Evolutionary conservation across 2,329 filamentous ascomycete species (phyloP).

Genomic region (Akanthomyces uredinophilus): DNA sequence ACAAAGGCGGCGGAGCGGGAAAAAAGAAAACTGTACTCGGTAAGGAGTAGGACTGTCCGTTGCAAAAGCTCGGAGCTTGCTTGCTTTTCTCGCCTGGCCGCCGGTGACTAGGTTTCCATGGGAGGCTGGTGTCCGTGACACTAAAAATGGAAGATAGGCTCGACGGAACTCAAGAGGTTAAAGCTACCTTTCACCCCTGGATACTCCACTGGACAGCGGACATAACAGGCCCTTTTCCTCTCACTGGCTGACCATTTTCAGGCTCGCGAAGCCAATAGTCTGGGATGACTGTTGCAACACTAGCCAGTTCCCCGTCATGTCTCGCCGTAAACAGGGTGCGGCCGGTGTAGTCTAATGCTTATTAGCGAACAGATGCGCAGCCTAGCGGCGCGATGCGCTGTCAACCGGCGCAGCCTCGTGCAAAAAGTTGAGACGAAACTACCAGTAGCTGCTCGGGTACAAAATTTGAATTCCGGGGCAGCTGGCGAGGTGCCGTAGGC

Average conservation of each 20-base stretch:
- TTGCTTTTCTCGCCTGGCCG: not conserved
- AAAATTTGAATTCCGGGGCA: not conserved
- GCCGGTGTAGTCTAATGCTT: not conserved
- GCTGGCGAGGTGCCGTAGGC: not conserved
- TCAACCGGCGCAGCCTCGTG: not conserved
- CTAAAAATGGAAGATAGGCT: not conserved
- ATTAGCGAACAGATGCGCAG: not conserved
- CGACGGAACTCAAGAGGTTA: not conserved
- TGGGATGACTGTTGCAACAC: not conserved
- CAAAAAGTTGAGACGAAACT: not conserved
- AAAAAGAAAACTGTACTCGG: not conserved
- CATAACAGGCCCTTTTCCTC: not conserved
- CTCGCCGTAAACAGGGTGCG: slow-evolving; percentile 2
- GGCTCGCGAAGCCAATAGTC: not conserved
- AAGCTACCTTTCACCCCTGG: no score
- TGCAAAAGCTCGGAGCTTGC: not conserved
- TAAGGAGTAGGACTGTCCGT: no score
- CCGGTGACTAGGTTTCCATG: no score
- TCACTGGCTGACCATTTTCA: not conserved
- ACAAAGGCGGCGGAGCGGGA: not conserved
- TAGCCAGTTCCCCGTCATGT: not conserved
- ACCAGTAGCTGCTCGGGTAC: no score
- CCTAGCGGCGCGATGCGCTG: not conserved
- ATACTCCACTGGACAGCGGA: not conserved
- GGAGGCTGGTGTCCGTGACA: not conserved